Base-by-base conservation (phyloP, 441 rosid genomes). In the Mallotus repandus region DNA sequence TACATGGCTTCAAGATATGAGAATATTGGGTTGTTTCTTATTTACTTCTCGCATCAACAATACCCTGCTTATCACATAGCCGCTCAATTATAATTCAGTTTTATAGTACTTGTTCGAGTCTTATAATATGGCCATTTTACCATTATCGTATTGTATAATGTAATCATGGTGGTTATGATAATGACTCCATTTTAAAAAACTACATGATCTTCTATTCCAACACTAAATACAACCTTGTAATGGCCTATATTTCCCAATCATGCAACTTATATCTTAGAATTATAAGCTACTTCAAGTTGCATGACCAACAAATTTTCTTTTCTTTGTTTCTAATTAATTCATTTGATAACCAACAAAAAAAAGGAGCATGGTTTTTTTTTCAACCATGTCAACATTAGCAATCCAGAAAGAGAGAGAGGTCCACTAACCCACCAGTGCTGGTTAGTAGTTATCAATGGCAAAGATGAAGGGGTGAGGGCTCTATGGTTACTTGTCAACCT, bases 101-200 rank as follows among this genome's bases (percentile, higher is more conserved):
- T 12, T 57, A 49, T 38, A 43, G 19, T 16, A 11, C 25, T 32
- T 53, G 29, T 68, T 53, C 53, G 3, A 22, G 16, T 56, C 19
- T 21, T 7, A 38, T 19, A 68, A 68, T 35, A 38, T 21, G 7
- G 43, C 49, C 16, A 9, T 11, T 43, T 46, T 43, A 43, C 46
- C 46, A 43, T 43, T 43, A 68, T 68, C 25, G n/a, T 50, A 43
- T 5, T 43, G 7, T 43, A 43, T 11, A 29, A 54, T 35, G 22
- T 62, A 62, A 61, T 71, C 60, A 6, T 13, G 52, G 19, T 69
- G 7, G 68, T 62, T 61, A 13, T 14, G 74, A 71, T 32, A 16
- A 71, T 48, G 57, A 60, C 74, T 29, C 21, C 16, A 50, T 15
- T 32, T 16, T 15, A 46, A 32, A 14, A 14, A 19, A 32, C 70